Conservation (phyloP, 305 asterid genomes). For the Stenogyne calaminthoides region DNA sequence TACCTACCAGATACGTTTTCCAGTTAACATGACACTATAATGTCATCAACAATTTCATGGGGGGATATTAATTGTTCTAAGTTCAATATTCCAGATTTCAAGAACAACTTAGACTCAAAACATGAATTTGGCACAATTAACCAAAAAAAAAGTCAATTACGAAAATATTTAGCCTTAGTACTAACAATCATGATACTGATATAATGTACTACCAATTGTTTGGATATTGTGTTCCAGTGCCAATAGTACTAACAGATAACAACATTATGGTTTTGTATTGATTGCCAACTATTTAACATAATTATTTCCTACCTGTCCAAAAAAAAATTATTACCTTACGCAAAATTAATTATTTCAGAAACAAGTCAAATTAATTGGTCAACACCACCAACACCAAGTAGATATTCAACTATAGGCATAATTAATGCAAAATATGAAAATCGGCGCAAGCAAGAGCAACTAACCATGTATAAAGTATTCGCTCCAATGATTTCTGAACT, state of each 20-base stretch:
- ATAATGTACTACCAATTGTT: neutral
- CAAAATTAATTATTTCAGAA: neutral
- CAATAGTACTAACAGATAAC: too few species aligned
- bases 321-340: too few species aligned
- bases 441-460: slow-evolving; percentile 22
- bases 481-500: slow-evolving; percentile 91
- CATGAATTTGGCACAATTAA: neutral
- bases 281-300: neutral
- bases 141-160: neutral
- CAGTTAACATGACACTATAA: neutral
- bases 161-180: neutral
- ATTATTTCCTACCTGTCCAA: neutral
- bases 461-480: slow-evolving; percentile 87
- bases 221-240: neutral
- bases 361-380: neutral
- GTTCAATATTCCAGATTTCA: neutral
- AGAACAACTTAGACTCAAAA: neutral
- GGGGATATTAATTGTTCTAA: neutral
- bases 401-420: neutral
- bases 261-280: neutral
- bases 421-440: neutral
- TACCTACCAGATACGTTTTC: neutral
- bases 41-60: neutral
- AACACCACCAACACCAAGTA: neutral
- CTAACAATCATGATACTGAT: neutral